phyloP scores from a whole-genome alignment of 176 grass and related monocot species.

The Coix lacrymajobi region DNA sequence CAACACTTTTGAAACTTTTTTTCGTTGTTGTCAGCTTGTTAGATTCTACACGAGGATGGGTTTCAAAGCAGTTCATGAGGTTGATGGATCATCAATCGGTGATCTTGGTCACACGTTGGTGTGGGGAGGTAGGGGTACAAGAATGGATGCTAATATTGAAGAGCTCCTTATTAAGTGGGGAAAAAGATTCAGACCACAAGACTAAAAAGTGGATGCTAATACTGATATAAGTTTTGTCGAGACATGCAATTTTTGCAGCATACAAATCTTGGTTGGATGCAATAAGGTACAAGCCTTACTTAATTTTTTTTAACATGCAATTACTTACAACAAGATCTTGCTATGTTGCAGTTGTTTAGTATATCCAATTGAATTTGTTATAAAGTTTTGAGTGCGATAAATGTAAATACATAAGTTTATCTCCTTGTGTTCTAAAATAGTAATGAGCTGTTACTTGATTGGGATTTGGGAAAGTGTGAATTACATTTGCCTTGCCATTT shows the following conservation, averaged over 20 bases:
- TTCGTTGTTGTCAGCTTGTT: constrained; percentile 46
- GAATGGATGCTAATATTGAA: constrained; percentile 85
- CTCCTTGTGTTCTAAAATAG: background rate
- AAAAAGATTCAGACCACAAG: constrained; percentile 54
- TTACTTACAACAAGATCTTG: background rate
- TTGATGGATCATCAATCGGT: constrained; percentile 65
- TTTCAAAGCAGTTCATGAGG: constrained; percentile 67
- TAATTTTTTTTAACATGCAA: background rate
- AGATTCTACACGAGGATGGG: constrained; percentile 92
- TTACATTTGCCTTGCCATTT: background rate
- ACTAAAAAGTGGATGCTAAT: background rate
- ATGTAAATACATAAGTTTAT: background rate
- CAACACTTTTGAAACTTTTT: background rate
- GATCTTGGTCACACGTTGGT: constrained; percentile 90
- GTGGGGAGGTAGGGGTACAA: constrained; percentile 90
- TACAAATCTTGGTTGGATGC: background rate
- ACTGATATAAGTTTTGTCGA: background rate
- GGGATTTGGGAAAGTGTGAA: background rate
- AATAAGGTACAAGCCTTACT: background rate
- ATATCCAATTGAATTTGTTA: background rate
- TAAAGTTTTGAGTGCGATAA: background rate
- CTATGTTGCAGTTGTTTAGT: background rate
- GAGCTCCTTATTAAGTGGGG: constrained; percentile 76
- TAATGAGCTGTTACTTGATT: background rate
- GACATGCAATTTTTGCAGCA: background rate